These are phyloP conservation scores for Paramecium pentaurelia DNA, from an alignment of 73 alveolate genomes.

Conservation along the genomic window DNA sequence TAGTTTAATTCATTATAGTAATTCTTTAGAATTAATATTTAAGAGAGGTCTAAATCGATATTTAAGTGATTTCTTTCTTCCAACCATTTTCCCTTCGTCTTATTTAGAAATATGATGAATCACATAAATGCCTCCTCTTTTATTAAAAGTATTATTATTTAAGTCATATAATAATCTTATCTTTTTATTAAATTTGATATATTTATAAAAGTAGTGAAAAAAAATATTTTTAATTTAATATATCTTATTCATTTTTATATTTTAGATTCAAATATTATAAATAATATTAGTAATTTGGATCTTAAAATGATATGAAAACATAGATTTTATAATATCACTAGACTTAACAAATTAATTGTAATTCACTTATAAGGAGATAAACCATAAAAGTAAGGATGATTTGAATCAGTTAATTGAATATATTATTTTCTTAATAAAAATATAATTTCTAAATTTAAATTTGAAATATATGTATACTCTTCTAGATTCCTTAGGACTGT, in stretches of 20 bases:
- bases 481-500: neutral
- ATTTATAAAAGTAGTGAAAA: too few relatives aligned
- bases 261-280: neutral
- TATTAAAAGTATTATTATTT: neutral
- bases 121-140: neutral
- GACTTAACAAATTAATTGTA: neutral
- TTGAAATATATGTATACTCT: neutral
- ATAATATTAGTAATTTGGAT: neutral
- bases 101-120: neutral
- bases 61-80: neutral
- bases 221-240: too few relatives aligned
- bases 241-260: too few relatives aligned
- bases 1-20: too few relatives aligned
- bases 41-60: neutral
- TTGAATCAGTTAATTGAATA: too few relatives aligned
- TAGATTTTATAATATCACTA: neutral
- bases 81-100: neutral
- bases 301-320: neutral
- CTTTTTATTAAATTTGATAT: too few relatives aligned
- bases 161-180: too few relatives aligned
- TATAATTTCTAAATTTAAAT: too few relatives aligned
- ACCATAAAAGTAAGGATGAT: too few relatives aligned
- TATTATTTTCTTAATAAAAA: neutral
- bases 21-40: too few relatives aligned
- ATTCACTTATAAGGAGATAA: too few relatives aligned